phyloP scores from a whole-genome alignment of 768 basidiomycete genomes.

The Boletus speciosus region DNA sequence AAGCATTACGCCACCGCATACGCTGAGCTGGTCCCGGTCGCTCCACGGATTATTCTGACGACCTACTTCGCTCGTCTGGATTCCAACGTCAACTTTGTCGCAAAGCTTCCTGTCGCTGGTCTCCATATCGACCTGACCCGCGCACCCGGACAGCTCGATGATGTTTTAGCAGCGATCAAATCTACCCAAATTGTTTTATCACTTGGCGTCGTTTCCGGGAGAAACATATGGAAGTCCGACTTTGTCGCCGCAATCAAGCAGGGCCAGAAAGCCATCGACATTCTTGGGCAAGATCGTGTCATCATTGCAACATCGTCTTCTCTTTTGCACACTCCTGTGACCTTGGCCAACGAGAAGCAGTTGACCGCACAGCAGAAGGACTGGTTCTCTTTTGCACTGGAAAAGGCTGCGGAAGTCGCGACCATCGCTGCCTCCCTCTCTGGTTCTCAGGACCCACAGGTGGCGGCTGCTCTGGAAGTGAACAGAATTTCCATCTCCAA shows the following conservation, averaged over 20 bases:
- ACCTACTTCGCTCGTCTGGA: conserved; percentile 98
- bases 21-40: conserved; percentile 71
- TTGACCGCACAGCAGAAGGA: conserved; percentile 86
- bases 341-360: conserved; percentile 88
- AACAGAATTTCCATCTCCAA: conserved; percentile 90
- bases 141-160: conserved; percentile 84
- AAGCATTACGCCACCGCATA: conserved; percentile 80
- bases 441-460: conserved; percentile 72
- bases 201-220: conserved; percentile 94
- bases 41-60: conserved; percentile 90
- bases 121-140: conserved; percentile 97
- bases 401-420: conserved; percentile 92
- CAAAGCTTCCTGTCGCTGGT: conserved; percentile 89
- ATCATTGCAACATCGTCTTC: conserved; percentile 96
- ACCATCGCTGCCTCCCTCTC: conserved; percentile 81
- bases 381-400: conserved; percentile 98
- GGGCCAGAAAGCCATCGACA: conserved; percentile 79
- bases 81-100: conserved; percentile 80
- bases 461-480: conserved; percentile 74
- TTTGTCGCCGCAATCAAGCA: conserved; percentile 77
- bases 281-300: conserved; percentile 83
- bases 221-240: conserved; percentile 99
- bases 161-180: conserved; percentile 80
- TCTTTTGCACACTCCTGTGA: conserved; percentile 97
- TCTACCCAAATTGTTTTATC: conserved; percentile 78